phyloP scores from a whole-genome alignment of 768 basidiomycete genomes.

The Rhodotorula paludigena region DNA sequence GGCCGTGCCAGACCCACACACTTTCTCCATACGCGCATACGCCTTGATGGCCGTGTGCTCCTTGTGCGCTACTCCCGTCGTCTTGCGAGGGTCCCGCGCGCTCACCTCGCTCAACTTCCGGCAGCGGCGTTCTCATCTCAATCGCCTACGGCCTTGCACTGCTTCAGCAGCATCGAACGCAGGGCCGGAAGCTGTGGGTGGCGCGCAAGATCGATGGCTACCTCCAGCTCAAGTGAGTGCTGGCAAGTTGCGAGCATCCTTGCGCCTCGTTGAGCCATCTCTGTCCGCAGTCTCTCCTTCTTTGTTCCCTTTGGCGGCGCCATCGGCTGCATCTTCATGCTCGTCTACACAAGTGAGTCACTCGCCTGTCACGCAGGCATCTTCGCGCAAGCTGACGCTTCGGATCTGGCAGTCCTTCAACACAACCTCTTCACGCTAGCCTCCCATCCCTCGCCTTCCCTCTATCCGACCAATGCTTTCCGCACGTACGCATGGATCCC shows the following conservation, averaged over 20 bases:
- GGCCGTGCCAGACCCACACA: no score
- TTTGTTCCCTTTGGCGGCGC: background rate
- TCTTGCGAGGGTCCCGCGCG: background rate
- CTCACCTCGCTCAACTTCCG: background rate
- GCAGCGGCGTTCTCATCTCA: background rate
- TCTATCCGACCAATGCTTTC: background rate
- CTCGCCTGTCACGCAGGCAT: no score
- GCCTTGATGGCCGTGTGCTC: background rate
- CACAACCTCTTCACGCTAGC: conserved; percentile 1
- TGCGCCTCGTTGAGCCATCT: background rate
- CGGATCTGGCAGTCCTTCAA: background rate
- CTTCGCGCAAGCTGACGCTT: background rate
- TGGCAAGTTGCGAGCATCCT: no score
- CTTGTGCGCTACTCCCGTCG: background rate
- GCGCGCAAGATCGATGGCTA: background rate
- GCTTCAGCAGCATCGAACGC: background rate
- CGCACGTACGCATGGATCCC: background rate
- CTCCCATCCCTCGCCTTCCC: background rate
- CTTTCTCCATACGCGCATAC: background rate
- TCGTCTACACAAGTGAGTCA: background rate
- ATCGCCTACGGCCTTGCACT: background rate
- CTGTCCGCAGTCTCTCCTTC: background rate
- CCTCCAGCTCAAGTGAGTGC: conserved; percentile 1
- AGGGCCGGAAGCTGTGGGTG: background rate
- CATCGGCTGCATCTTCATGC: background rate